Evolutionary conservation across 1,284 basidiomycete species (phyloP).

Genomic region (Ceratobasidium theobromae): DNA sequence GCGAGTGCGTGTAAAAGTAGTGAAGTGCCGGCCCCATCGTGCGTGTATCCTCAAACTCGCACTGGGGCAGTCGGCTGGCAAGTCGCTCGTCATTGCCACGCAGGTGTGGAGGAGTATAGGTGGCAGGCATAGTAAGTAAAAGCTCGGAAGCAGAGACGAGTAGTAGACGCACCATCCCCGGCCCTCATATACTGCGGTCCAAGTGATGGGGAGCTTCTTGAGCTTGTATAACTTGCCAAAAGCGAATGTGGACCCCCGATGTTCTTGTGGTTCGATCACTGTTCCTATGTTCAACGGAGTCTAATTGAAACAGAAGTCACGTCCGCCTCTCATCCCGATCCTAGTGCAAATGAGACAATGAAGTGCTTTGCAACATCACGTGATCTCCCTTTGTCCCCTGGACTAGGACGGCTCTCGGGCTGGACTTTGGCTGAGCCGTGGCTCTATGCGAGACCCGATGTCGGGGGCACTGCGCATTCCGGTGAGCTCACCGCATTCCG

Average conservation of each 20-base stretch:
- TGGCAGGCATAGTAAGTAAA: not conserved
- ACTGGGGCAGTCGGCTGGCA: not conserved
- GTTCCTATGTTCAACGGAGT: constrained; percentile 21
- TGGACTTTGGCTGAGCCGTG: no score
- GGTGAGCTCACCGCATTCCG: no score
- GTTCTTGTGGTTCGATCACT: not conserved
- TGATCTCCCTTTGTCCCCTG: constrained; percentile 20
- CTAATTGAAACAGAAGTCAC: constrained; percentile 19
- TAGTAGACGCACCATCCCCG: no score
- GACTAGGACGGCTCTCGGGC: no score
- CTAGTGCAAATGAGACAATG: constrained; percentile 3
- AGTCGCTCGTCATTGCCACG: constrained; percentile 2
- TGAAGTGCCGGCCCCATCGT: constrained; percentile 20
- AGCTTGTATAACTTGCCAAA: not conserved
- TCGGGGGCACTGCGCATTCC: not conserved
- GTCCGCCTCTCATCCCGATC: constrained; percentile 20
- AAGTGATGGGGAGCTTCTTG: not conserved
- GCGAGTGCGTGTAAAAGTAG: constrained; percentile 28
- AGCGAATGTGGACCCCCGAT: not conserved
- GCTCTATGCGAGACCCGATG: not conserved
- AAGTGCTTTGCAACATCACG: not conserved
- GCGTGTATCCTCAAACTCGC: constrained; percentile 27
- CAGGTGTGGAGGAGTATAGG: constrained; percentile 25
- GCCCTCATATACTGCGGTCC: not conserved
- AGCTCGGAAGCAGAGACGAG: no score